These are phyloP conservation scores for Ophiocordyceps camponoti-saundersi DNA, from an alignment of 2,329 filamentous ascomycete species.

Conservation along the genomic window DNA sequence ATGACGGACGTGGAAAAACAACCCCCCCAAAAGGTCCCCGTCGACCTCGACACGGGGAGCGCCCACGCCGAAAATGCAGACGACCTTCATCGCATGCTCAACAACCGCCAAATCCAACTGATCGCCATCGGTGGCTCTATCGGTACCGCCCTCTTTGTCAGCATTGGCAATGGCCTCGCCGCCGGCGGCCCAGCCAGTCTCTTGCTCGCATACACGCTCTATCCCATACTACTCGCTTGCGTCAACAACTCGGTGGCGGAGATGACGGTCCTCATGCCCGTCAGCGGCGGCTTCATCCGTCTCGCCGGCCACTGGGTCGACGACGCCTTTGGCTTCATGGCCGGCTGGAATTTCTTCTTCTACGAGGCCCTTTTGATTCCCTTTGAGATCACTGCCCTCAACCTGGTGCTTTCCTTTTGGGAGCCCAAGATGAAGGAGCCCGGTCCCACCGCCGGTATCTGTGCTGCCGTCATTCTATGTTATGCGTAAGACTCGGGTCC, in stretches of 20 bases:
- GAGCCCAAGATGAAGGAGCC: slow-evolving; percentile 33
- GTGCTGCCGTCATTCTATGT: slow-evolving; percentile 34
- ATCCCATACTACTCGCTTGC: slow-evolving; percentile 36
- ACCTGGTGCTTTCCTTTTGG: slow-evolving; percentile 24
- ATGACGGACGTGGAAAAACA: slow-evolving; percentile 11
- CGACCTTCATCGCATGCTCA: slow-evolving; percentile 27
- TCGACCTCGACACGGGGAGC: slow-evolving; percentile 9
- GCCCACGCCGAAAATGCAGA: slow-evolving; percentile 16
- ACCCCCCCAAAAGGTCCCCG: slow-evolving; percentile 3
- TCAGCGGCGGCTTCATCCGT: slow-evolving; percentile 46
- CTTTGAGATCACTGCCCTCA: slow-evolving; percentile 25
- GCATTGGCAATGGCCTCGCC: slow-evolving; percentile 37
- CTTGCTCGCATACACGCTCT: slow-evolving; percentile 40
- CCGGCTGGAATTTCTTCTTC: slow-evolving; percentile 27
- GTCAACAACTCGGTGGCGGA: slow-evolving; percentile 51
- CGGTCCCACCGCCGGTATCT: slow-evolving; percentile 48
- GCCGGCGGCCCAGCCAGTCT: slow-evolving; percentile 29
- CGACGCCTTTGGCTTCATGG: slow-evolving; percentile 42
- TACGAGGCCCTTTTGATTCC: slow-evolving; percentile 25
- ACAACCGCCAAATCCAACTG: slow-evolving; percentile 39
- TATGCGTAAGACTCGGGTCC: slow-evolving; percentile 26
- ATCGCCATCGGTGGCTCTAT: slow-evolving; percentile 42
- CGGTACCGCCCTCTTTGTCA: slow-evolving; percentile 42
- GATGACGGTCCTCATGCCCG: slow-evolving; percentile 45
- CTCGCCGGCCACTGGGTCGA: slow-evolving; percentile 49